These are phyloP conservation scores for Septoria petroselini DNA, from an alignment of 2,329 filamentous ascomycete species.

Conservation along the genomic window DNA sequence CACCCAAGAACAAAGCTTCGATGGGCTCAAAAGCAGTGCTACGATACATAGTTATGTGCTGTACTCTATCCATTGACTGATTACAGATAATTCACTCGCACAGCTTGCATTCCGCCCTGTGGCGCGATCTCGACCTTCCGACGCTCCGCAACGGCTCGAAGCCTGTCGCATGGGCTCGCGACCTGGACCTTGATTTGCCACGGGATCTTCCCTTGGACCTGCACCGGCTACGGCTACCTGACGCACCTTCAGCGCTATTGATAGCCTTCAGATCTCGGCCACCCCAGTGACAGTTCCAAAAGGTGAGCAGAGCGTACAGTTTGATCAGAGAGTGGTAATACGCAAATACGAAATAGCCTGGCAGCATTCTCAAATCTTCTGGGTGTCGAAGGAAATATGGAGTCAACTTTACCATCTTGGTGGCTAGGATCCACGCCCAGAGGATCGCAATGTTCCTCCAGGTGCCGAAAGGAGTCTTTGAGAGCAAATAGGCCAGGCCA, in stretches of 20 bases:
- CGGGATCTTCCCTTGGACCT: neutral
- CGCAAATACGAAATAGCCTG: constrained; percentile 11
- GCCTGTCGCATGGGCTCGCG: neutral
- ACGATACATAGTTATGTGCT: too few species aligned
- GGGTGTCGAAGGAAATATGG: constrained; percentile 15
- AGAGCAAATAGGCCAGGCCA: constrained; percentile 7
- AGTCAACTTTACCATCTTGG: constrained; percentile 13
- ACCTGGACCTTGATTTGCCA: neutral
- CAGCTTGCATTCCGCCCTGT: too few species aligned
- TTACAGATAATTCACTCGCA: too few species aligned
- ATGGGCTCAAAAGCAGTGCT: too few species aligned
- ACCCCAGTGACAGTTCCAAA: constrained; percentile 15
- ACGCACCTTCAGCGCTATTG: neutral
- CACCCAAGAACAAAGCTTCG: too few species aligned
- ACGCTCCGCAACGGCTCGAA: too few species aligned
- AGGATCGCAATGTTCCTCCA: neutral
- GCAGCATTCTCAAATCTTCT: constrained; percentile 13
- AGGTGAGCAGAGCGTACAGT: constrained; percentile 12
- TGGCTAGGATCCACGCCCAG: constrained; percentile 11
- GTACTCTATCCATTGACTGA: too few species aligned
- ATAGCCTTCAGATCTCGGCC: constrained; percentile 9
- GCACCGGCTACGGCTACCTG: neutral
- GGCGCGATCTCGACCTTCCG: too few species aligned
- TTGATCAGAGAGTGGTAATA: constrained; percentile 17
- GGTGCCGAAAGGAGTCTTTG: neutral